Evolutionary conservation across 1,284 basidiomycete genomes (phyloP), one percentile per base, ranked within the genome.

Genomic region (Moesziomyces sp.): DNA sequence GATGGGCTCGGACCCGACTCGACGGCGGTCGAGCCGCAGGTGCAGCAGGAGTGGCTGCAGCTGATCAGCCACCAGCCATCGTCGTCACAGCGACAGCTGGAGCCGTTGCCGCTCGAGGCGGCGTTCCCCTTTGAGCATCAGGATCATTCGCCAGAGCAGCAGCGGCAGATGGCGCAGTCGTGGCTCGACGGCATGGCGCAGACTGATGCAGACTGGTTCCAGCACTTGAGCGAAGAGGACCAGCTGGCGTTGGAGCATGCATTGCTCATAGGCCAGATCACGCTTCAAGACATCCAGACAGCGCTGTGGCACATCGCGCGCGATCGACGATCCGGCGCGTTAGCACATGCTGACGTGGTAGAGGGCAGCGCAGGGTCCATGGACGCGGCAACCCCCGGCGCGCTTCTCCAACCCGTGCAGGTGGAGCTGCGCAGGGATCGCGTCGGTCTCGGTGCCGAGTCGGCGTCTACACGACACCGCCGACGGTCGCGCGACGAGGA

Each of bases 331-430:
- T 7, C 4, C 3, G 5, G 19, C 30, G 24, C 10, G 23, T 5
- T 8, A n/a, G 26, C 35, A 2, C 5, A 14, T 11, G 14, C 34
- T 7, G 21, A 43, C n/a, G 5, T 0, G 14, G 40, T 11, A 4
- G 52, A 30, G 0, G 19, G 13, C 14, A 28, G 11, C 2, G 21
- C 16, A 24, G 21, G 21, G 21, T 21, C 34, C 18, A 34, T 47
- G n/a, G 52, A 46, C 9, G 16, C 21, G 7, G 19, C 43, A 44
- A 44, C 35, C n/a, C 56, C 57, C 6, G 45, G 52, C 8, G 63
- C 53, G 0, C 44, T 66, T 26, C 53, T 66, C 1, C 55, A 66
- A 18, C 63, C 63, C 18, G 53, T 66, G n/a, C 43, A 59, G 42
- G 49, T 66, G 19, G 57, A 66, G 48, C 57, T 56, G 10, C 63